Percentiles rank a stretch among this genome's conserved stretches.
Conservation (phyloP, 2,329 filamentous ascomycete species). For the Aureobasidium mangrovei region DNA sequence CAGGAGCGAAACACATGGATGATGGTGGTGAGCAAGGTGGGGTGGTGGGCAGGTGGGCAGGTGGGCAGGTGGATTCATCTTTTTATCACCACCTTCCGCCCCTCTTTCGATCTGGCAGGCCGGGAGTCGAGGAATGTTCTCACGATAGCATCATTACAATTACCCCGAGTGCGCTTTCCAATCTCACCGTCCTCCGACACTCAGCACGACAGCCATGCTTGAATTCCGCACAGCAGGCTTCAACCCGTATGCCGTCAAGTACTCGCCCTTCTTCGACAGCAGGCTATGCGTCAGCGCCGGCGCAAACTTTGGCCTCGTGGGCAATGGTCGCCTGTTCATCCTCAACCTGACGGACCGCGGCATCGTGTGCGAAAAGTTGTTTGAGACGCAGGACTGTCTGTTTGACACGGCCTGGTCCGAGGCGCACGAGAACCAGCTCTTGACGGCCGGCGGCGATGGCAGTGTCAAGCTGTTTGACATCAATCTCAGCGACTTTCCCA, state of each 20-base stretch:
- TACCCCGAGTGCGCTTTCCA: not conserved
- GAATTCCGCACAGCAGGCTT: slow-evolving; percentile 89
- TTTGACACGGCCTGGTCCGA: slow-evolving; percentile 96
- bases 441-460: slow-evolving; percentile 84
- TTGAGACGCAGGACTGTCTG: slow-evolving; percentile 93
- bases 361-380: slow-evolving; percentile 77
- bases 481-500: slow-evolving; percentile 68
- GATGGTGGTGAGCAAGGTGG: too few species aligned
- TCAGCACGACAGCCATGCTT: slow-evolving; percentile 54
- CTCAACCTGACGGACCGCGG: slow-evolving; percentile 75
- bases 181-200: not conserved
- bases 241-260: slow-evolving; percentile 95
- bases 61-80: too few species aligned
- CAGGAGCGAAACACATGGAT: too few species aligned
- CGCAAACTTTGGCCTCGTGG: slow-evolving; percentile 95
- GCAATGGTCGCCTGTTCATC: slow-evolving; percentile 84
- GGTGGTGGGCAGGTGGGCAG: too few species aligned
- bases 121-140: not conserved
- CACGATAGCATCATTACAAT: not conserved
- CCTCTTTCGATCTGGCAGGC: not conserved
- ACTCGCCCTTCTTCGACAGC: slow-evolving; percentile 96
- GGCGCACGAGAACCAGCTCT: slow-evolving; percentile 87
- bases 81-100: not conserved
- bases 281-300: slow-evolving; percentile 81
- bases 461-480: slow-evolving; percentile 92